These are phyloP conservation scores for Nannochloropsis gaditana DNA, from an alignment of 108 stramenopile genomes.

Conservation along the genomic window DNA sequence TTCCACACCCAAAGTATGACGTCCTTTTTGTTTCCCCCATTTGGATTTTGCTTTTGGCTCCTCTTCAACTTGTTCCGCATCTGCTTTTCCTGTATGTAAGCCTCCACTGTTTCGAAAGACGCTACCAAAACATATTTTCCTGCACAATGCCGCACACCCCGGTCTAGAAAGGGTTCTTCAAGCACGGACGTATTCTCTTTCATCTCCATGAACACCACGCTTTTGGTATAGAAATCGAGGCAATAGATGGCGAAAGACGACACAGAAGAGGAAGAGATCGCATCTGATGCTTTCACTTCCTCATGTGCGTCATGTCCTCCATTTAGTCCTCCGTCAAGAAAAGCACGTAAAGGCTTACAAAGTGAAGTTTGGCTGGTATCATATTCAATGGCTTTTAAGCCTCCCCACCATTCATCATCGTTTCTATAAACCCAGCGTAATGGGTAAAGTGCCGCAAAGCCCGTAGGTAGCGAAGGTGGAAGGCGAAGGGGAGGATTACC, in stretches of 20 bases:
- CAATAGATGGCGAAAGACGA: not conserved
- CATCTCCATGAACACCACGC: constrained; percentile 19
- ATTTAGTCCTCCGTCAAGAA: not conserved
- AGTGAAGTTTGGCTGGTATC: not conserved
- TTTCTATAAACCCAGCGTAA: not conserved
- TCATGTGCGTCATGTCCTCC: not conserved
- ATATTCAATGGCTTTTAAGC: not conserved
- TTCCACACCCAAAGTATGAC: not conserved
- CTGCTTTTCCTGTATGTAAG: not conserved
- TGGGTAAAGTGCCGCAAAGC: constrained; percentile 1
- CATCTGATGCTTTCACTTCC: not conserved
- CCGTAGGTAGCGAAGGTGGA: not conserved
- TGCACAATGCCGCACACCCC: not conserved
- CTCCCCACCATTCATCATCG: not conserved
- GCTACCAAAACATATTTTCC: not conserved
- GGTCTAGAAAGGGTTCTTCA: not conserved
- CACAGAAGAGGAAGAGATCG: not conserved
- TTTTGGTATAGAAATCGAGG: not conserved
- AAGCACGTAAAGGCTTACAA: not conserved
- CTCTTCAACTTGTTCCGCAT: not conserved
- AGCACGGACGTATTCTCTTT: not conserved
- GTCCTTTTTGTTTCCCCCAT: not conserved
- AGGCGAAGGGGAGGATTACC: not conserved
- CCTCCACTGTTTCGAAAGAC: constrained; percentile 5
- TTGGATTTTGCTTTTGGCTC: not conserved